Conservation (phyloP, 208 protist genomes). For the Leishmania arabica region DNA sequence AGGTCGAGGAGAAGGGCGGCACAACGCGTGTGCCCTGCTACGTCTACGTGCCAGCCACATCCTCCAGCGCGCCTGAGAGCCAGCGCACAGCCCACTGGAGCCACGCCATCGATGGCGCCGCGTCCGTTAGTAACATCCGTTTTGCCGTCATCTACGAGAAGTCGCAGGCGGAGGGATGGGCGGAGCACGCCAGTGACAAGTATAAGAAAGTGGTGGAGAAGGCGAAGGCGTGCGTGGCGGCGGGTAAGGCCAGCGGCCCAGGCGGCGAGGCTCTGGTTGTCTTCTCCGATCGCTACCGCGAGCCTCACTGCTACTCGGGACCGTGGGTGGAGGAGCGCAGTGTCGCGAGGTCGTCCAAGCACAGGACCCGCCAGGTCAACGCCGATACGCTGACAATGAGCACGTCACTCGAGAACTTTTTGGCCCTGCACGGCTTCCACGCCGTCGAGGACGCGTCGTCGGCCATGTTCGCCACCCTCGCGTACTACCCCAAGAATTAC, state of each 20-base stretch:
- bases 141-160: conserved; percentile 73
- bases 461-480: conserved; percentile 50
- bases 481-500: conserved; percentile 50
- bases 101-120: conserved; percentile 52
- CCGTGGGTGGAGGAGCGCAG: conserved; percentile 52
- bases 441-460: conserved; percentile 69
- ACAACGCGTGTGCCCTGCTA: conserved; percentile 69
- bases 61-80: conserved; percentile 27
- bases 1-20: conserved; percentile 36
- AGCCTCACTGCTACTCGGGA: conserved; percentile 67
- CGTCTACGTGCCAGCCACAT: conserved; percentile 54
- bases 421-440: conserved; percentile 66
- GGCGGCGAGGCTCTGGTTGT: conserved; percentile 67
- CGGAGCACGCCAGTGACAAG: conserved; percentile 16
- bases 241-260: conserved; percentile 46
- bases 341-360: background rate
- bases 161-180: conserved; percentile 40
- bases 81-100: conserved; percentile 51
- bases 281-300: conserved; percentile 60
- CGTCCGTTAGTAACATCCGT: conserved; percentile 69
- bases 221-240: conserved; percentile 43
- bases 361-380: background rate
- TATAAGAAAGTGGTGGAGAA: conserved; percentile 52
- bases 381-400: conserved; percentile 22
- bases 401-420: conserved; percentile 44